phyloP scores from a whole-genome alignment of 1,139 yeast species.

The Yamadazyma songkhlaensis region DNA sequence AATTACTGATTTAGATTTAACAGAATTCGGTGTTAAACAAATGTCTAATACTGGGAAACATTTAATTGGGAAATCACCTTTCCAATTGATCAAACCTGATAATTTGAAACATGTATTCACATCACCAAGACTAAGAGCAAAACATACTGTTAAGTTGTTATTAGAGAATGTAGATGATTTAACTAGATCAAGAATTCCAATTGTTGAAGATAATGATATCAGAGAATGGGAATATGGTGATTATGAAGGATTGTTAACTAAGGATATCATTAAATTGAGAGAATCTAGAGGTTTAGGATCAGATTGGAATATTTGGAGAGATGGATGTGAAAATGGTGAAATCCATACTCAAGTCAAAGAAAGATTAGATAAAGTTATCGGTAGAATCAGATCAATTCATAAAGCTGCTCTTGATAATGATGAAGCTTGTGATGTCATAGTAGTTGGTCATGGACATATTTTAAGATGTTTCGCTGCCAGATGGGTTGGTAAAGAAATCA shows the following conservation, averaged over 20 bases:
- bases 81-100: constrained; percentile 61
- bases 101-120: constrained; percentile 63
- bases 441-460: constrained; percentile 93
- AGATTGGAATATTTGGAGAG: constrained; percentile 84
- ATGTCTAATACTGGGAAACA: constrained; percentile 72
- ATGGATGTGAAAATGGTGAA: constrained; percentile 94
- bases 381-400: constrained; percentile 61
- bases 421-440: constrained; percentile 66
- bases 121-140: constrained; percentile 82
- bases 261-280: constrained; percentile 62
- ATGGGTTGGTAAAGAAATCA: constrained; percentile 66
- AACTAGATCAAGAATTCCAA: constrained; percentile 38
- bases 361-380: constrained; percentile 70
- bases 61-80: constrained; percentile 53
- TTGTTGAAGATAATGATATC: constrained; percentile 61
- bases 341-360: constrained; percentile 57
- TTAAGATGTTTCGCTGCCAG: constrained; percentile 85
- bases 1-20: constrained; percentile 73
- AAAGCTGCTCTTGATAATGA: constrained; percentile 51
- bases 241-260: constrained; percentile 79
- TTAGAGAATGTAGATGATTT: constrained; percentile 49
- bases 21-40: constrained; percentile 73
- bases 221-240: constrained; percentile 97
- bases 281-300: constrained; percentile 55
- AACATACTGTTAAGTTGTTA: constrained; percentile 63